Evolutionary conservation across 768 basidiomycete species (phyloP), one percentile per base, ranked within the genome.

Genomic region (Collybiopsis luxurians): DNA sequence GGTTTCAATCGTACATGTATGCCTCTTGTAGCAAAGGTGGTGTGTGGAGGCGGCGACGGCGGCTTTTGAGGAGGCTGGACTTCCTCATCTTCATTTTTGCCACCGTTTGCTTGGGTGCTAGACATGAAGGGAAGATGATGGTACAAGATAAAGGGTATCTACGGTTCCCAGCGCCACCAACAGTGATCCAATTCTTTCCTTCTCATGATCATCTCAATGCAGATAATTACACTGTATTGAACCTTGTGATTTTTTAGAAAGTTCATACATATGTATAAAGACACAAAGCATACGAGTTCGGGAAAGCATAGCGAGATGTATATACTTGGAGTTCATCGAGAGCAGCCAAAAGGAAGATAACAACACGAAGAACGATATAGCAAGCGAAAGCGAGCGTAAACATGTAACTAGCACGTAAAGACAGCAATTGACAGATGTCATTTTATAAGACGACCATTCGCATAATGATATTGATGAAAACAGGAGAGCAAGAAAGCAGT

Each of bases 31-130:
- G 80, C 70, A 66, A 89, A 90, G 1, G 87, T 86, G 12, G 82
- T 86, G 61, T 91, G 80, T 11, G 76, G 75, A n/a, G 88, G 87
- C 12, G 89, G 89, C 3, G 89, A 87, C 1, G 86, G 86, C 19
- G 84, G 86, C 17, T 81, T 77, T 64, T 86, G 80, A 7, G 79
- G 82, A 12, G 75, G 73, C 10, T 78, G 75, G 45, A 81, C 67
- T 47, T 85, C 84, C 10, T 86, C 85, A n/a, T 73, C 73, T n/a
- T 85, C 84, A 61, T 81, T 79, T 64, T 77, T 78, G 47, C 60
- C 65, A 23, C 40, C 53, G 23, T 44, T 54, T 31, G 44, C 24
- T 38, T 55, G 54, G 0, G 19, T 3, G 30, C 28, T 36, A 27
- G 54, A 55, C 54, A 55, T 55, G 4, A 36, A 28, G 23, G 12